Evolutionary conservation across 306 rosid species (phyloP).

Genomic region (Acacia confusa): DNA sequence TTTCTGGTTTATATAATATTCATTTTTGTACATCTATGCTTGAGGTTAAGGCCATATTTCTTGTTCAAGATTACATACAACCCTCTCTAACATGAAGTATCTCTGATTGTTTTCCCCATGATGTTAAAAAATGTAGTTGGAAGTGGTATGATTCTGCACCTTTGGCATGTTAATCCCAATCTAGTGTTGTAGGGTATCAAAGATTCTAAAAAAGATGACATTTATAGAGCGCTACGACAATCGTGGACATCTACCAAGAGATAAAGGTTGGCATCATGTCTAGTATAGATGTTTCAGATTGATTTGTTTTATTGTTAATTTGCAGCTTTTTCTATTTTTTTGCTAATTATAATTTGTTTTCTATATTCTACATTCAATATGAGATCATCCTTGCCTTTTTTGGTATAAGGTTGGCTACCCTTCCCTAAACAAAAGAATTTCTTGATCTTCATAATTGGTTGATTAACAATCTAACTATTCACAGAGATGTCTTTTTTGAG

Average conservation of each 20-base stretch:
- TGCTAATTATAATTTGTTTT: constrained; percentile 32
- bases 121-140: constrained; percentile 57
- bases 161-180: constrained; percentile 79
- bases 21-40: neutral
- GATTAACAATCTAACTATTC: constrained; percentile 56
- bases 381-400: constrained; percentile 71
- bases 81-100: constrained; percentile 83
- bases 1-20: neutral
- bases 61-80: constrained; percentile 84
- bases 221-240: constrained; percentile 57
- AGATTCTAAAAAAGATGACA: constrained; percentile 63
- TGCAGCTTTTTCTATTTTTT: constrained; percentile 21
- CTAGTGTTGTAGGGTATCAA: constrained; percentile 77
- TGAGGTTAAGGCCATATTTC: constrained; percentile 26
- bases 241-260: constrained; percentile 84
- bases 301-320: constrained; percentile 11
- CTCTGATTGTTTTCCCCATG: constrained; percentile 63
- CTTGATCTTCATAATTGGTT: constrained; percentile 92
- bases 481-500: constrained; percentile 82
- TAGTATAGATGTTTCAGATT: constrained; percentile 21
- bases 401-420: constrained; percentile 80
- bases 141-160: constrained; percentile 67
- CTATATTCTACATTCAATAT: constrained; percentile 69
- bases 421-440: constrained; percentile 77
- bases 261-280: constrained; percentile 57